phyloP scores from a whole-genome alignment of 163 green algal species.

The Scenedesmus sp. region DNA sequence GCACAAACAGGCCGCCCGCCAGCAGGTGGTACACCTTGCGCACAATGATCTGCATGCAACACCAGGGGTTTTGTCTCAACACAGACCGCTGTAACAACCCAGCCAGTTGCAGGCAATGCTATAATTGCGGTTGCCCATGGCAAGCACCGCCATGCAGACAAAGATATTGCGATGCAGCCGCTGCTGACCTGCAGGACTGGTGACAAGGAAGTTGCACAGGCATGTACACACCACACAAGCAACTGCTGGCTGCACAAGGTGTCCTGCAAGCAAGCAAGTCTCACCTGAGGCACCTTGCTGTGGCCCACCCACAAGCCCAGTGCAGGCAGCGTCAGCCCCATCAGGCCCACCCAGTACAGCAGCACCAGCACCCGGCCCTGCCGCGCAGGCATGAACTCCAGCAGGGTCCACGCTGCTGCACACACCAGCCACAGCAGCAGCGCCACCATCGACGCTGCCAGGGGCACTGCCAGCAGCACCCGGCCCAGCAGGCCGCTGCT shows the following conservation, averaged over 20 bases:
- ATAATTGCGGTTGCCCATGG: no score
- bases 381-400: slow-evolving; percentile 21
- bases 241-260: not conserved
- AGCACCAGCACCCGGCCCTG: slow-evolving; percentile 34
- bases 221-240: not conserved
- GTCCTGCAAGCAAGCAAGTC: not conserved
- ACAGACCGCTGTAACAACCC: not conserved
- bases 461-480: not conserved
- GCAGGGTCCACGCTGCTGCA: slow-evolving; percentile 44
- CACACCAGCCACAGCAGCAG: slow-evolving; percentile 39
- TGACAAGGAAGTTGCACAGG: not conserved
- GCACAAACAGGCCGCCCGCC: slow-evolving; percentile 80
- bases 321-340: slow-evolving; percentile 32
- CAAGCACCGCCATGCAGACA: not conserved
- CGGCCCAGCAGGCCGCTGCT: not conserved
- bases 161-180: not conserved
- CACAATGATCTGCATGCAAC: slow-evolving; percentile 51
- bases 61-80: not conserved
- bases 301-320: not conserved
- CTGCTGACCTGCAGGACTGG: not conserved
- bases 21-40: slow-evolving; percentile 87
- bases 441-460: not conserved
- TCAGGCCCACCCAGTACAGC: slow-evolving; percentile 45
- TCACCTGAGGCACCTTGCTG: slow-evolving; percentile 20
- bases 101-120: not conserved